phyloP scores from a whole-genome alignment of 2,329 filamentous ascomycete genomes.

The Cladophialophora exuberans region DNA sequence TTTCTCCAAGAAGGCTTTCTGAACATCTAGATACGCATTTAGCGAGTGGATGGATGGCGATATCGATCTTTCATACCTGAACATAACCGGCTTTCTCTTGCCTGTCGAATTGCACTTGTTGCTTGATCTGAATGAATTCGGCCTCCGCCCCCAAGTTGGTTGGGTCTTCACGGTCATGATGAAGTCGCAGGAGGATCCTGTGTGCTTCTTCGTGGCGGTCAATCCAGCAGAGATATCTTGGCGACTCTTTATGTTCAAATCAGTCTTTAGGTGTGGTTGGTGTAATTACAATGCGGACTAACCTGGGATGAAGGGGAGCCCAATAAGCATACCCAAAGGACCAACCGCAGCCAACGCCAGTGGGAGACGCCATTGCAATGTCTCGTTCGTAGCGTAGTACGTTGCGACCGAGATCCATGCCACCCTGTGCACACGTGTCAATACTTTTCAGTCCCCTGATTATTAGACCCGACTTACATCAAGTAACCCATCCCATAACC shows the following conservation, averaged over 20 bases:
- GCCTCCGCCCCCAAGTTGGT: not conserved
- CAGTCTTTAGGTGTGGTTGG: too few relatives aligned
- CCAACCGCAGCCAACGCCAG: slow-evolving; percentile 5
- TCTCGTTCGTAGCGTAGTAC: slow-evolving; percentile 9
- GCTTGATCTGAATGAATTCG: slow-evolving; percentile 16
- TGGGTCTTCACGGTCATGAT: not conserved
- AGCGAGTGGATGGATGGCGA: not conserved
- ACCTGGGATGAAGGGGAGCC: slow-evolving; percentile 16
- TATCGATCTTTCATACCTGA: slow-evolving; percentile 5
- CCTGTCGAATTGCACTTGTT: slow-evolving; percentile 17
- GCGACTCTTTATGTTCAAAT: too few relatives aligned
- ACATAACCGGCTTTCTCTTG: slow-evolving; percentile 1
- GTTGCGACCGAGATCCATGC: not conserved
- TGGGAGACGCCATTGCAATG: slow-evolving; percentile 17
- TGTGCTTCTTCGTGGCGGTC: slow-evolving; percentile 9
- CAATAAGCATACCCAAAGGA: slow-evolving; percentile 3
- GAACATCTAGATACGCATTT: slow-evolving; percentile 14
- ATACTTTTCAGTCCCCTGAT: too few relatives aligned
- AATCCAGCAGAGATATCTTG: too few relatives aligned
- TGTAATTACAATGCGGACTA: too few relatives aligned
- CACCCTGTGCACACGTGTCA: not conserved
- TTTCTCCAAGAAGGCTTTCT: slow-evolving; percentile 17
- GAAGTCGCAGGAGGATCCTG: slow-evolving; percentile 3
- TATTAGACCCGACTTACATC: too few relatives aligned
- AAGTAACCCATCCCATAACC: slow-evolving; percentile 18